These are phyloP conservation scores for Saccharomyces uvarum DNA, from an alignment of 1,139 yeast genomes.

Conservation along the genomic window DNA sequence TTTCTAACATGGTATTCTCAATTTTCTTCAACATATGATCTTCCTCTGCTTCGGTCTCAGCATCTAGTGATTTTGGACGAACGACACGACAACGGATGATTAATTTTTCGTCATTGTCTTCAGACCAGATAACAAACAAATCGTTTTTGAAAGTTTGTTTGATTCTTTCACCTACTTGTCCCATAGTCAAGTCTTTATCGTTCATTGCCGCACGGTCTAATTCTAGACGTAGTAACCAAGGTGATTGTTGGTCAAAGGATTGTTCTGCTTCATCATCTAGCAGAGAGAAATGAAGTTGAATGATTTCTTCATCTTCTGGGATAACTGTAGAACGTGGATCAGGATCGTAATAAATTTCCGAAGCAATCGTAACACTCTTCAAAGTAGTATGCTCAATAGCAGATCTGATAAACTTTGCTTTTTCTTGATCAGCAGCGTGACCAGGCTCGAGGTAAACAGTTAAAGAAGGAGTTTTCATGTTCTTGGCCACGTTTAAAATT, in stretches of 20 bases:
- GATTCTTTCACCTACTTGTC: conserved; percentile 95
- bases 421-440: conserved; percentile 79
- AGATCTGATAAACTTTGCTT: conserved; percentile 90
- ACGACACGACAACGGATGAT: conserved; percentile 97
- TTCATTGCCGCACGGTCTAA: conserved; percentile 98
- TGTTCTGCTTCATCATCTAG: conserved; percentile 97
- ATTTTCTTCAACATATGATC: conserved; percentile 93
- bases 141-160: conserved; percentile 91
- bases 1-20: conserved; percentile 93
- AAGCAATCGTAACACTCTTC: conserved; percentile 91
- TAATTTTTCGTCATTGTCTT: conserved; percentile 95
- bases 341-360: conserved; percentile 95
- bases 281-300: conserved; percentile 92
- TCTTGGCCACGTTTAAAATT: conserved; percentile 95
- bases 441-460: conserved; percentile 81
- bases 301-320: conserved; percentile 94
- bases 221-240: conserved; percentile 94
- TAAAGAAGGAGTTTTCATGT: conserved; percentile 95
- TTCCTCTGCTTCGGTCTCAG: conserved; percentile 92
- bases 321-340: conserved; percentile 95
- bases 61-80: conserved; percentile 88
- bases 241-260: conserved; percentile 87
- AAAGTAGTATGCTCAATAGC: conserved; percentile 94
- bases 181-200: conserved; percentile 95
- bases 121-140: conserved; percentile 96